These are phyloP conservation scores for Dendrobium officinale DNA, from an alignment of 106 monocot species.

Conservation along the genomic window DNA sequence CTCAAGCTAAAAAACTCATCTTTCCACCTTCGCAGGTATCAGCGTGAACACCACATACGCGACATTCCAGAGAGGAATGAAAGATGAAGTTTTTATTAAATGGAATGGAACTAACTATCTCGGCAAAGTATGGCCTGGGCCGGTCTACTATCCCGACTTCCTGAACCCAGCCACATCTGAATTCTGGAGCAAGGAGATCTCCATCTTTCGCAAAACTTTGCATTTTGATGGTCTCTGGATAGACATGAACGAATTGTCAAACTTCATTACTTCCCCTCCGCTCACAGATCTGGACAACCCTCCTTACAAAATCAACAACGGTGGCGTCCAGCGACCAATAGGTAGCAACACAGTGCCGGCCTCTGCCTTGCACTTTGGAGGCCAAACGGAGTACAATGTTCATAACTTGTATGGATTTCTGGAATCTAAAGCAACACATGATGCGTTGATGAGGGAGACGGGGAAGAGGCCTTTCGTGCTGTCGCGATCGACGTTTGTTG, in stretches of 20 bases:
- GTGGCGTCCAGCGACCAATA: constrained; percentile 27
- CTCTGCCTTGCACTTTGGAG: constrained; percentile 50
- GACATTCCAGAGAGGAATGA: constrained; percentile 34
- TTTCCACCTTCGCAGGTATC: constrained; percentile 46
- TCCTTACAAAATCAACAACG: constrained; percentile 58
- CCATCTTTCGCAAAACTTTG: constrained; percentile 33
- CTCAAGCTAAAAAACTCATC: neutral
- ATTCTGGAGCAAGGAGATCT: constrained; percentile 58
- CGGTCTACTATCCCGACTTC: constrained; percentile 69
- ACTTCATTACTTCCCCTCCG: constrained; percentile 42
- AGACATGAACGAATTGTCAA: constrained; percentile 84
- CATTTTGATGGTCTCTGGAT: constrained; percentile 79
- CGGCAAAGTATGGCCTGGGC: constrained; percentile 64
- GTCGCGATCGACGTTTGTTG: constrained; percentile 53
- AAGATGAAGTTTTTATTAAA: constrained; percentile 42
- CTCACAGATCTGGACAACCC: constrained; percentile 39
- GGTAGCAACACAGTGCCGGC: constrained; percentile 39
- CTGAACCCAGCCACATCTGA: constrained; percentile 38
- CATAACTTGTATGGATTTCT: constrained; percentile 62
- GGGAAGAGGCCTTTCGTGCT: constrained; percentile 71
- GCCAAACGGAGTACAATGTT: constrained; percentile 53
- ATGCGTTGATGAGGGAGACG: constrained; percentile 30
- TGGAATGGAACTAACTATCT: constrained; percentile 31
- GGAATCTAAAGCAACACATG: constrained; percentile 46
- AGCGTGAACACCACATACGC: constrained; percentile 39